Percentiles rank a stretch among this genome's conserved stretches.
Conservation (phyloP, 208 protist genomes). For the Leishmania martiniquensis region DNA sequence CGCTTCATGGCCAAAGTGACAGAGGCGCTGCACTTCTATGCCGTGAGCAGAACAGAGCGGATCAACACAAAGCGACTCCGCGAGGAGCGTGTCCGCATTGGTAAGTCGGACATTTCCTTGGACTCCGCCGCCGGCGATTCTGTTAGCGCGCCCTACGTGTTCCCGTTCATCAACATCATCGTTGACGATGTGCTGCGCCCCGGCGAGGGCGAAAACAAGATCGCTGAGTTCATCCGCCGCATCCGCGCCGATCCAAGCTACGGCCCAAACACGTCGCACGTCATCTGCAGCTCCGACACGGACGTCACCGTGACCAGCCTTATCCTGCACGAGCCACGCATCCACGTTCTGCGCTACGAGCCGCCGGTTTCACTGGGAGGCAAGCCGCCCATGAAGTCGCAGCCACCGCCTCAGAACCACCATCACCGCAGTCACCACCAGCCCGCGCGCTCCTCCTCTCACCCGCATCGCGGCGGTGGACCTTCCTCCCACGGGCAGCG, state of each 20-base stretch:
- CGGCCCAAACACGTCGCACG: slow-evolving; percentile 97
- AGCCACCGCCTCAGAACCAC: slow-evolving; percentile 14
- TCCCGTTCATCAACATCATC: slow-evolving; percentile 87
- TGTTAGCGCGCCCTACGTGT: neutral
- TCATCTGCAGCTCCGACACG: slow-evolving; percentile 99
- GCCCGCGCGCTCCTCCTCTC: slow-evolving; percentile 1
- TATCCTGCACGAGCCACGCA: slow-evolving; percentile 97
- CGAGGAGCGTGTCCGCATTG: slow-evolving; percentile 13
- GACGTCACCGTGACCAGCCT: slow-evolving; percentile 98
- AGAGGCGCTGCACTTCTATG: slow-evolving; percentile 80
- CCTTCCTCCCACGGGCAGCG: slow-evolving; percentile 9
- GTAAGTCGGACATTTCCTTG: neutral
- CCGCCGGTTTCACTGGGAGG: slow-evolving; percentile 57
- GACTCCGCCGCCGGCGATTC: neutral
- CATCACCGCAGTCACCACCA: slow-evolving; percentile 11
- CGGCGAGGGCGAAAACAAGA: slow-evolving; percentile 97
- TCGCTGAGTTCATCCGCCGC: slow-evolving; percentile 80
- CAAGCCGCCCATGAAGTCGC: slow-evolving; percentile 30
- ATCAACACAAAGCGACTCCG: slow-evolving; percentile 86
- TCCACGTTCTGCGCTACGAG: slow-evolving; percentile 97
- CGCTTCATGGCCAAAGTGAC: slow-evolving; percentile 84
- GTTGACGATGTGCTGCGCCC: slow-evolving; percentile 95
- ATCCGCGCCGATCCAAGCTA: slow-evolving; percentile 91
- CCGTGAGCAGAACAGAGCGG: slow-evolving; percentile 78
- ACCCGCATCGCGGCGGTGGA: slow-evolving; percentile 12